Base-by-base conservation (phyloP, 1,139 yeast species). In the Candida sp. region DNA sequence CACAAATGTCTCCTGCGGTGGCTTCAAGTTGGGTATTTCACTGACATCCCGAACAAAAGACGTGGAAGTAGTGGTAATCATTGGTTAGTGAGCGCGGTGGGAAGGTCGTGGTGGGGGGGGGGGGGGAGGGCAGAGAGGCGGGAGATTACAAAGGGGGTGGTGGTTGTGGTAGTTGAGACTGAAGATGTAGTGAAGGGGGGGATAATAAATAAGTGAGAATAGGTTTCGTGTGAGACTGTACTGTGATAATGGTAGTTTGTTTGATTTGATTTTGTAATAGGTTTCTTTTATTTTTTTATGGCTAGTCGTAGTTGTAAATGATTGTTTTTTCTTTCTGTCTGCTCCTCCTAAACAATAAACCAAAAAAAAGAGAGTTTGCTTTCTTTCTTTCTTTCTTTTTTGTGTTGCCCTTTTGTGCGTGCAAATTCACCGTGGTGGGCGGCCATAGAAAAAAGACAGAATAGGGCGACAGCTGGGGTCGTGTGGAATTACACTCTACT, bases 1-100 rank as follows among this genome's bases (percentile, higher is more conserved):
- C 31, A 68, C 74, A 61, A 77, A 77, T 25, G 81, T 76, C 54
- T 75, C 78, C 49, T 64, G 71, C 3, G 68, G 63, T 7, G 67
- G 69, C 53, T 75, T 77, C 56, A 77, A 68, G 42, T 27, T 48
- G 52, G 78, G 80, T 46, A 77, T 63, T 28, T 75, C 80, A 46
- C 55, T 52, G 4, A 54, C 49, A 44, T 64, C 65, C 38, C 52
- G 50, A 23, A 53, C 50, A 40, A 27, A 51, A n/a, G 56, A 43
- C 25, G 46, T 32, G 22, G 46, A 25, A 3, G 46, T 43, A 34
- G 46, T 43, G 7, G 40, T 34, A 38, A 38, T 38, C 42, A 38
- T 38, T n/a, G n/a, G 42, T 12, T 3, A 33, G 17, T 33, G 35
- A 33, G 35, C 17, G 17, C 17, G 17, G 17, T 17, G 17, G 17